Percentiles rank a stretch among this genome's conserved stretches.
Conservation (phyloP, 1,284 basidiomycete species). For the Clitocybe nebularis region DNA sequence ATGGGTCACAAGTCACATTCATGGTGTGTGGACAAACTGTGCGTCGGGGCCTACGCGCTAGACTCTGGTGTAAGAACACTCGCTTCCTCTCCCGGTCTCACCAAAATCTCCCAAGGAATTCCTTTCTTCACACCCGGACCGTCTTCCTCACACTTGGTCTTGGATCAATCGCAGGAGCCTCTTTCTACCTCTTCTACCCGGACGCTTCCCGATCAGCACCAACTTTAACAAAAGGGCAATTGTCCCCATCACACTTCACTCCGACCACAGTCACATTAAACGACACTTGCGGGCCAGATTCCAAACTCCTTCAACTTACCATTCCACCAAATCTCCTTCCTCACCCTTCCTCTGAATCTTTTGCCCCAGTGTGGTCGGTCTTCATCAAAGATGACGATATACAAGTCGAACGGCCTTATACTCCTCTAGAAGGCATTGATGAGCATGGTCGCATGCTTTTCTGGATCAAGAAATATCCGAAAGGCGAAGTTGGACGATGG, state of each 20-base stretch:
- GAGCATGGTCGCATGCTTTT: slow-evolving; percentile 58
- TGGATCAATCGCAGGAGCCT: slow-evolving; percentile 26
- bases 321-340: slow-evolving; percentile 44
- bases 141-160: slow-evolving; percentile 9
- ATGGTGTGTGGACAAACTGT: too few species aligned
- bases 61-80: background rate
- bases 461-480: slow-evolving; percentile 76
- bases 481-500: slow-evolving; percentile 81
- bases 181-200: slow-evolving; percentile 49
- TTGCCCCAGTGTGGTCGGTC: slow-evolving; percentile 66
- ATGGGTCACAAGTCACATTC: too few species aligned
- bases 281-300: slow-evolving; percentile 45
- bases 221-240: slow-evolving; percentile 29
- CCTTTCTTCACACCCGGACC: background rate
- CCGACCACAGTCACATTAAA: slow-evolving; percentile 55
- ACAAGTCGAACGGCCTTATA: slow-evolving; percentile 85
- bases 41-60: background rate
- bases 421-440: slow-evolving; percentile 70
- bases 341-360: slow-evolving; percentile 13
- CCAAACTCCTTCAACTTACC: slow-evolving; percentile 59
- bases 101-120: background rate
- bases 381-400: slow-evolving; percentile 85
- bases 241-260: slow-evolving; percentile 62
- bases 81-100: background rate
- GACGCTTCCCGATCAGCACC: slow-evolving; percentile 39